Base-by-base conservation (phyloP, 106 monocot species). In the Posidonia australis region DNA sequence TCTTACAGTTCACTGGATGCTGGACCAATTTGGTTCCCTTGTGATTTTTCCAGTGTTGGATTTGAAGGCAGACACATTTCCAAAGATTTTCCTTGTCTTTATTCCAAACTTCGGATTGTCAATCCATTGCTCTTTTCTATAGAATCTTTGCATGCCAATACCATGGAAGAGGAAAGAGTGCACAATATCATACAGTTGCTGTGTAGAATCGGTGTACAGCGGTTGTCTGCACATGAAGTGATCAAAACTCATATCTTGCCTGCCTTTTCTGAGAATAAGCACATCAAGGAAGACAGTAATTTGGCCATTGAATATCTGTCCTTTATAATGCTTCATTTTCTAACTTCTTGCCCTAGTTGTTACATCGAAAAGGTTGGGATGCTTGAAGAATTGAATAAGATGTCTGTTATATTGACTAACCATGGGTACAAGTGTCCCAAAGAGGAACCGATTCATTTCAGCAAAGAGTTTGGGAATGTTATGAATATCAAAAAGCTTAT, bases 21-120 rank as follows among this genome's bases (percentile, higher is more conserved):
- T 65, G 90, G 87, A 28, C 82, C 90, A 21, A 87, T 98, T 42
- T 98, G 96, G 96, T 82, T 98, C 49, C 80, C 96, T 44, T 87
- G 76, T 87, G 90, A 84, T 82, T 44, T 59, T 53, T 70, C 44
- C 12, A 56, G 19, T 75, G 22, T 16, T 70, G 81, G 67, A 54
- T 54, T 71, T 55, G 86, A 87, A 54, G 62, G 74, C 20, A 80
- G 72, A 58, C 69, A 81, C 61, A 54, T 47, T 52, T 54, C 58
- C 19, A 51, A 79, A 46, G 70, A 78, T 49, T 98, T 98, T 72
- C 82, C 87, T 27, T 20, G 28, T 43, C 60, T 98, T 12, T 91
- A 83, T 73, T 64, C 68, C 10, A 84, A 81, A 63, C 84, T 98
- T 46, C 74, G 82, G 47, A 90, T 66, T 32, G 79, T 98, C 9